Evolutionary conservation across 2,329 filamentous ascomycete species (phyloP), one percentile per base, ranked within the genome.

Genomic region (Clarireedia paspali): DNA sequence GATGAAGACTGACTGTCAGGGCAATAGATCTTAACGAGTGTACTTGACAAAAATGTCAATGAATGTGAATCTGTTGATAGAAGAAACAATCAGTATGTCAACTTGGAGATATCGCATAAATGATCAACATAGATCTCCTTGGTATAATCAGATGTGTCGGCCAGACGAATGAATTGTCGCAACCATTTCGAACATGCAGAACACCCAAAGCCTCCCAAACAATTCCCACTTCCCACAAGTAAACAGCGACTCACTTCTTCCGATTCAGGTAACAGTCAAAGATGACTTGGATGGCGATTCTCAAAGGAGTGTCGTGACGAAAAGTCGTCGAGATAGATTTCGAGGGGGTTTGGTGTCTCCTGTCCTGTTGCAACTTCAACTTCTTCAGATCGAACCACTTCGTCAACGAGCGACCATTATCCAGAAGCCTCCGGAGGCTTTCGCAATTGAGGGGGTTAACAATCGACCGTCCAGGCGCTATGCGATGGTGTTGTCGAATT

Each of bases 31-130:
- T 60, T 62, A 81, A 79, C 74, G 80, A 82, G 73, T 79, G 79
- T 79, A 80, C 74, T 79, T 81, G 79, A 81, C 77, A 74, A 70
- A n/a, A 65, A 69, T 73, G 73, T 77, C 75, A 80, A 81, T 67
- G 76, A 80, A 72, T 69, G 77, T 77, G 55, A 65, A 55, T 52
- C 42, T 36, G 50, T 53, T 44, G 44, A 15, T 58, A 50, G 24
- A 54, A 36, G 64, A 66, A 59, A 68, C 62, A 57, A 61, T 51
- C 53, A 45, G 57, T 60, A 57, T 50, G 46, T 38, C 51, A 54
- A 44, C 54, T 39, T 56, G 48, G 14, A 46, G n/a, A 50, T 38
- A 30, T 50, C 27, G 66, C 61, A 66, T 66, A 53, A 66, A 62
- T 63, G 63, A 67, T 64, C 60, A 50, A 57, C 62, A 49, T 44